Evolutionary conservation across 140 eudicot genomes (phyloP).

Genomic region (Senecio squalidus): DNA sequence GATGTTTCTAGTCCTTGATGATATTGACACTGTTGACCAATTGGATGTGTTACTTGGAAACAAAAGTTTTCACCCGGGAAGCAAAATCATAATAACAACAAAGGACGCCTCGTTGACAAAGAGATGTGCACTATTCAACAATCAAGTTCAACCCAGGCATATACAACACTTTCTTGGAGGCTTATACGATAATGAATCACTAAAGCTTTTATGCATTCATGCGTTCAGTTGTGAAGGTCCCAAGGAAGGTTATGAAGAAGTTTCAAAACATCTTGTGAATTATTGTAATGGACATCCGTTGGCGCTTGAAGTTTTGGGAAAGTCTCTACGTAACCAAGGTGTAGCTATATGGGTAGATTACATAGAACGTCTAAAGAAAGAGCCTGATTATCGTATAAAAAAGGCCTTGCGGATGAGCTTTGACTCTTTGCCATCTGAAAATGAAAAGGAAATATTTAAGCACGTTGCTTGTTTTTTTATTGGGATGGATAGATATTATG

Average conservation of each 20-base stretch:
- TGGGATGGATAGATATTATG: background rate
- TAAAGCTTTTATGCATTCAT: conserved; percentile 13
- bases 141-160: background rate
- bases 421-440: background rate
- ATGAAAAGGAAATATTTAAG: conserved; percentile 8
- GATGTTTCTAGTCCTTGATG: conserved; percentile 19
- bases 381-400: background rate
- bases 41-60: conserved; percentile 18
- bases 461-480: conserved; percentile 12
- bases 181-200: background rate
- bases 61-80: conserved; percentile 16
- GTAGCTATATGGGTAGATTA: background rate
- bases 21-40: conserved; percentile 10
- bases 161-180: background rate
- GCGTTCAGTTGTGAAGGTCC: conserved; percentile 1
- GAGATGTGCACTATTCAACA: background rate
- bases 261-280: background rate
- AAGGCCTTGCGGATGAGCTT: conserved; percentile 6
- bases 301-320: conserved; percentile 12
- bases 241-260: background rate
- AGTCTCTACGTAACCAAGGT: background rate
- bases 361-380: background rate
- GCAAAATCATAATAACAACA: conserved; percentile 17
- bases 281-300: conserved; percentile 9
- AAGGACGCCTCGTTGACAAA: conserved; percentile 1